Base-by-base conservation (phyloP, 805 yeast genomes). In the Candida caryicola region DNA sequence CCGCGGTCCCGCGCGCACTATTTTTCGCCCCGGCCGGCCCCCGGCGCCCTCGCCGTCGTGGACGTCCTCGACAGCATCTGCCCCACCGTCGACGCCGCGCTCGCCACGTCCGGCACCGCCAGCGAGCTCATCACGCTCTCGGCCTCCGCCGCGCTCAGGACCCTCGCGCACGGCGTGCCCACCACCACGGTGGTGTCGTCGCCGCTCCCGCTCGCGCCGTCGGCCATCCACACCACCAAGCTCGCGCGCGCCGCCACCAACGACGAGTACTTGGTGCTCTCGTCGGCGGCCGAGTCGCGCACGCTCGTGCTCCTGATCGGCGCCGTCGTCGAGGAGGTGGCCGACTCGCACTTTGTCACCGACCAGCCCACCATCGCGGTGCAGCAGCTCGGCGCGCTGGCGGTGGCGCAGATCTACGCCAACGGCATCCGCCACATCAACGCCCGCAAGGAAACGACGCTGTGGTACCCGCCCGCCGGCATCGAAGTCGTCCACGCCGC, bases 391-490 rank as follows among this genome's bases (percentile, higher is more conserved):
- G 95, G 95, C 0, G 42, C 45, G 2, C 50, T 58, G 3, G 76
- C 91, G 0, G 55, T 89, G 0, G 75, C 83, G 4, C 99, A 91
- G 55, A 71, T 91, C 1, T 85, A 85, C 54, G 47, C 77, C 0
- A 71, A 76, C 43, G 95, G 93, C 4, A 64, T 91, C 16, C 69
- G 82, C 12, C 87, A 84, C 48, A 57, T 66, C 4, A 13, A 34
- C 23, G 39, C 33, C 3, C n/a, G 14, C 5, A 56, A 61, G 30
- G 55, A 62, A n/a, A 60, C 71, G 10, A 60, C 73, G 0, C 83
- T 83, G 44, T 93, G 98, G 98, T 66, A 60, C 19, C 87, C 95
- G 1, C 95, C 96, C 0, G 79, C 82, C 0, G 95, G 93, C 2
- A 76, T 81, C 15, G 66, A 73, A 17, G 71, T 93, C 28, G 51